A percentile compares a stretch with the other conserved stretches of the same genome.
Conservation (phyloP, 1,284 basidiomycete species). For the Malassezia furfur region DNA sequence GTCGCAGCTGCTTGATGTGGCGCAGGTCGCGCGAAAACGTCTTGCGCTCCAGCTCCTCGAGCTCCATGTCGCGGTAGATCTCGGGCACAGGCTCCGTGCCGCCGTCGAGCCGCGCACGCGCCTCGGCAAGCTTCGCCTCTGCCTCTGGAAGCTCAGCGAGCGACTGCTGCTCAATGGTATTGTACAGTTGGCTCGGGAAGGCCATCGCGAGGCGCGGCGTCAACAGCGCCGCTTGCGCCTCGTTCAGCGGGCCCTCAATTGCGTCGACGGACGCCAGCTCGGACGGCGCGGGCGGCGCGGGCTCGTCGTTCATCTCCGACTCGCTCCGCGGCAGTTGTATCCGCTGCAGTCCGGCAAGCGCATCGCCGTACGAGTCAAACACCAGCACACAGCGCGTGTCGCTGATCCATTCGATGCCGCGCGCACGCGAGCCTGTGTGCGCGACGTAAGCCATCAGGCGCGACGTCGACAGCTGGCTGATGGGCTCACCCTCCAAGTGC, state of each 20-base stretch:
- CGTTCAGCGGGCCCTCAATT: constrained; percentile 15
- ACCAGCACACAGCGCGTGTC: constrained; percentile 40
- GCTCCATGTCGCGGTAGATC: constrained; percentile 43
- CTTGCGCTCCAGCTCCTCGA: constrained; percentile 22
- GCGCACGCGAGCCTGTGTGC: constrained; percentile 35
- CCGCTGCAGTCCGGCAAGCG: constrained; percentile 4
- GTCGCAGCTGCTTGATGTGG: constrained; percentile 22
- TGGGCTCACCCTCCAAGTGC: constrained; percentile 38
- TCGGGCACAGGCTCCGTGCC: constrained; percentile 31
- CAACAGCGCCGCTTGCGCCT: constrained; percentile 24
- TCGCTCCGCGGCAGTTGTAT: neutral
- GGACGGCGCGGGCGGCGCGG: neutral
- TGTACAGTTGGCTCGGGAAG: constrained; percentile 36
- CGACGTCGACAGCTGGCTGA: constrained; percentile 45
- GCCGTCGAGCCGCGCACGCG: neutral
- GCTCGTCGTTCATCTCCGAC: neutral
- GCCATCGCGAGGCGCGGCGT: constrained; percentile 23
- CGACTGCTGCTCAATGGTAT: constrained; percentile 28
- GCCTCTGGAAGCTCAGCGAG: constrained; percentile 11
- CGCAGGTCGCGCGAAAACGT: constrained; percentile 14
- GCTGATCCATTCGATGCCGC: constrained; percentile 46
- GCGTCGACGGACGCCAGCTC: neutral
- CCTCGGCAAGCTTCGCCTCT: constrained; percentile 9
- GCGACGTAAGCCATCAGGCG: constrained; percentile 43
- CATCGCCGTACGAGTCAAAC: constrained; percentile 20